These are phyloP conservation scores for Fusarium veterinarium DNA, from an alignment of 2,329 filamentous ascomycete genomes.

Conservation along the genomic window DNA sequence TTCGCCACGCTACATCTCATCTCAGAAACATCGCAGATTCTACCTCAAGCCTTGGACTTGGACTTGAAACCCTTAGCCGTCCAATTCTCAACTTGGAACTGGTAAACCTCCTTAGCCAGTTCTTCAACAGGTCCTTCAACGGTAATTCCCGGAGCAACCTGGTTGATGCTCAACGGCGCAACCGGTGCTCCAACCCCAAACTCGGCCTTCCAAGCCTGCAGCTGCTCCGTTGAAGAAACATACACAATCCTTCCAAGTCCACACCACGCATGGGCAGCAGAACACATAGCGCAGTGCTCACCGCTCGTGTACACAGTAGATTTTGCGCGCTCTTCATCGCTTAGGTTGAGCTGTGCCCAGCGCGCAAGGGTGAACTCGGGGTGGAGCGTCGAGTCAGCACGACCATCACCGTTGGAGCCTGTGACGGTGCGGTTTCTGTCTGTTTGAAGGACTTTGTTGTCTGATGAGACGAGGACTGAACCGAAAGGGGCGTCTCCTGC, in stretches of 20 bases:
- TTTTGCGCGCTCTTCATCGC: slow-evolving; percentile 53
- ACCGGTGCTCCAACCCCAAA: slow-evolving; percentile 41
- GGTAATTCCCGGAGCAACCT: slow-evolving; percentile 45
- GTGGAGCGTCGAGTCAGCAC: slow-evolving; percentile 49
- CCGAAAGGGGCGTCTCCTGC: slow-evolving; percentile 53
- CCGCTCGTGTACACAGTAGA: slow-evolving; percentile 52
- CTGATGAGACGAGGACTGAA: slow-evolving; percentile 49
- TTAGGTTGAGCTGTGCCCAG: slow-evolving; percentile 52
- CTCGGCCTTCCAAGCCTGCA: slow-evolving; percentile 45
- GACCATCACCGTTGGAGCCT: slow-evolving; percentile 40
- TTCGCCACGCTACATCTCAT: neutral
- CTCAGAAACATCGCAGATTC: neutral
- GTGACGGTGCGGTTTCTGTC: slow-evolving; percentile 52
- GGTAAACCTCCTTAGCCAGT: slow-evolving; percentile 46
- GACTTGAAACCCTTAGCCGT: slow-evolving; percentile 25
- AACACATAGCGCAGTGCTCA: slow-evolving; percentile 54
- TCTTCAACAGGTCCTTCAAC: slow-evolving; percentile 48
- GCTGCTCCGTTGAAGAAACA: slow-evolving; percentile 47
- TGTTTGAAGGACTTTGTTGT: slow-evolving; percentile 44
- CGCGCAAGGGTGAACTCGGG: slow-evolving; percentile 52
- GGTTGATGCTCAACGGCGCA: slow-evolving; percentile 43
- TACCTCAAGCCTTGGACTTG: slow-evolving; percentile 13
- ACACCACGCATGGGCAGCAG: slow-evolving; percentile 50
- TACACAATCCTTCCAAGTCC: slow-evolving; percentile 52
- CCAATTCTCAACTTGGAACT: slow-evolving; percentile 43